Percentiles rank a stretch among this genome's conserved stretches.
phyloP scores from a whole-genome alignment of 1,284 basidiomycete genomes.

The Leccinum colubrinum region DNA sequence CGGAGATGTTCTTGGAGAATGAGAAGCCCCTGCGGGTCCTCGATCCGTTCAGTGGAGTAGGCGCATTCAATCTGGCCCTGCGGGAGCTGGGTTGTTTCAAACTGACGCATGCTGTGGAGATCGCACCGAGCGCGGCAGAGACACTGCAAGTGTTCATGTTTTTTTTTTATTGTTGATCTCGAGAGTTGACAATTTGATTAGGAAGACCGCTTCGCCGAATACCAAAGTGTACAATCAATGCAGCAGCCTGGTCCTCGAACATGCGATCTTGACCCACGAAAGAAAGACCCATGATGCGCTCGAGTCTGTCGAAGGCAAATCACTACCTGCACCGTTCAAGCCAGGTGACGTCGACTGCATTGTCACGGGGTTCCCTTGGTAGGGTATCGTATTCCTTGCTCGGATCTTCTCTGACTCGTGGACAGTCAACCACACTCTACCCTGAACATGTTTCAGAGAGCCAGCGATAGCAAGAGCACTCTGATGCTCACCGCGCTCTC shows the following conservation, averaged over 20 bases:
- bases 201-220: slow-evolving; percentile 45
- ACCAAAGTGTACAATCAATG: slow-evolving; percentile 55
- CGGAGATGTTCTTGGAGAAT: slow-evolving; percentile 29
- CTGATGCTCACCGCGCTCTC: slow-evolving; percentile 59
- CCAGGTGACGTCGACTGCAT: slow-evolving; percentile 59
- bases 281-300: slow-evolving; percentile 38
- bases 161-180: neutral
- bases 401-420: neutral
- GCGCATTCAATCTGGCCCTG: slow-evolving; percentile 61
- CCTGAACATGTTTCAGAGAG: slow-evolving; percentile 54
- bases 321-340: slow-evolving; percentile 43
- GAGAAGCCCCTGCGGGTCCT: slow-evolving; percentile 43
- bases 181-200: slow-evolving; percentile 4
- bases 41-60: slow-evolving; percentile 66
- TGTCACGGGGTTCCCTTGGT: slow-evolving; percentile 75
- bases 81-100: slow-evolving; percentile 49
- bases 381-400: neutral
- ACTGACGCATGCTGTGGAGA: slow-evolving; percentile 64
- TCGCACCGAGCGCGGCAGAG: slow-evolving; percentile 65
- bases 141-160: slow-evolving; percentile 49
- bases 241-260: slow-evolving; percentile 55
- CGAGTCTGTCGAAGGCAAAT: slow-evolving; percentile 36
- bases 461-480: slow-evolving; percentile 53
- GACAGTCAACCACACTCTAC: slow-evolving; percentile 53
- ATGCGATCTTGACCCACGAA: slow-evolving; percentile 48